Percentiles rank a stretch among this genome's conserved stretches.
These are phyloP conservation scores for Fusarium nurragi DNA, from an alignment of 2,329 filamentous ascomycete genomes.

Conservation along the genomic window DNA sequence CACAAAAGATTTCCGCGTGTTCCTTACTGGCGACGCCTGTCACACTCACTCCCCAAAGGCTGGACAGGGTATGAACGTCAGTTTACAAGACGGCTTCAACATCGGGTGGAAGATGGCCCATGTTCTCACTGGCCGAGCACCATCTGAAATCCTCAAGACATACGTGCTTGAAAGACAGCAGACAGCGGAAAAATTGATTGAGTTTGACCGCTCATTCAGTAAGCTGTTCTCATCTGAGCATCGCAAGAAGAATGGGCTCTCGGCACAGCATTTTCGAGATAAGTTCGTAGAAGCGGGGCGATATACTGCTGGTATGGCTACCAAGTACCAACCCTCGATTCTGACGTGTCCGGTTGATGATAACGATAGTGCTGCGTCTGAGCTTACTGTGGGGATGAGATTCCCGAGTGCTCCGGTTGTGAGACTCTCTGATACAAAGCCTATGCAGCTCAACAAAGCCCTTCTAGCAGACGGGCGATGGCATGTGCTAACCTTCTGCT, in stretches of 20 bases:
- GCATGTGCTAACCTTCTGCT: constrained; percentile 34
- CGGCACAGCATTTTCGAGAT: constrained; percentile 22
- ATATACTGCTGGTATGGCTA: constrained; percentile 36
- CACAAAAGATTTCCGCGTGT: constrained; percentile 67
- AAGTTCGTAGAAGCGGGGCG: constrained; percentile 33
- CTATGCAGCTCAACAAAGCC: constrained; percentile 18
- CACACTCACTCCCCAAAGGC: constrained; percentile 65
- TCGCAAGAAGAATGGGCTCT: constrained; percentile 6
- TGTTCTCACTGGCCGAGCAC: constrained; percentile 48
- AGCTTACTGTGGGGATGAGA: constrained; percentile 23
- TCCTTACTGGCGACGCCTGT: constrained; percentile 73
- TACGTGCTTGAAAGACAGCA: constrained; percentile 63
- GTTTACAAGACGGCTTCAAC: constrained; percentile 69
- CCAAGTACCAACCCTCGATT: constrained; percentile 15
- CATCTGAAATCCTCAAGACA: constrained; percentile 50
- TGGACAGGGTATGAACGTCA: constrained; percentile 77
- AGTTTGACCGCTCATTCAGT: constrained; percentile 53
- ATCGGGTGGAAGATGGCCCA: constrained; percentile 65
- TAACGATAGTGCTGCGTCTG: neutral
- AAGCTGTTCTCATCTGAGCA: constrained; percentile 35
- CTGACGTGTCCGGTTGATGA: neutral
- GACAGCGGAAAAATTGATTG: constrained; percentile 55
- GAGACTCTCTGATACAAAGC: constrained; percentile 35
- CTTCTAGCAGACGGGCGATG: constrained; percentile 34
- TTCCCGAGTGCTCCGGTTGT: constrained; percentile 30